Percentiles rank a stretch among this genome's conserved stretches.
Conservation (phyloP, 345 rosid genomes). For the Crucihimalaya himalaica region DNA sequence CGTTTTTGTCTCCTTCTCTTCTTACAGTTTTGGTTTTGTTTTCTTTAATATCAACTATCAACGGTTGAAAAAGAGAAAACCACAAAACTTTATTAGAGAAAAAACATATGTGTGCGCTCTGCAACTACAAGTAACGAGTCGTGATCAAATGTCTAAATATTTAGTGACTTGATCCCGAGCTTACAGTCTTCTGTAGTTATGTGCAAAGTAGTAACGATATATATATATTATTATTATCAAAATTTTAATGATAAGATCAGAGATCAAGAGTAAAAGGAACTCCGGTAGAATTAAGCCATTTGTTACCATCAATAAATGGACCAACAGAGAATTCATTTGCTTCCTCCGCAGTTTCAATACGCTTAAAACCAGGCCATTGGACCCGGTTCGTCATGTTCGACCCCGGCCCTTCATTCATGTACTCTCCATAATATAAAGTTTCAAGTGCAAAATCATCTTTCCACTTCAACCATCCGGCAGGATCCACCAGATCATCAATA, state of each 20-base stretch:
- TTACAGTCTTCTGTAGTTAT: no score
- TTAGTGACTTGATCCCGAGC: background rate
- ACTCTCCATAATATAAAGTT: constrained; percentile 79
- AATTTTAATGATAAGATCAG: constrained; percentile 37
- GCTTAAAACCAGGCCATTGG: constrained; percentile 74
- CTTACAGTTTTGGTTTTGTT: no score
- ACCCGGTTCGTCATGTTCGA: constrained; percentile 66
- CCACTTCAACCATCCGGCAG: constrained; percentile 89
- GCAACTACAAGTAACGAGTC: background rate
- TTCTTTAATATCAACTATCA: no score
- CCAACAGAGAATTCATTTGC: constrained; percentile 63
- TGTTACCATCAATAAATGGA: constrained; percentile 55
- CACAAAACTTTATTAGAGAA: background rate
- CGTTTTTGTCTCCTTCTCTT: no score
- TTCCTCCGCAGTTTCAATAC: constrained; percentile 51
- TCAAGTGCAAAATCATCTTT: constrained; percentile 56
- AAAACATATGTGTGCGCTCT: background rate
- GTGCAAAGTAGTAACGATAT: no score
- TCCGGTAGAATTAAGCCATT: constrained; percentile 61
- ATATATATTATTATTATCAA: no score
- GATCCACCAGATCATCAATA: constrained; percentile 63
- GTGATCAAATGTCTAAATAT: background rate
- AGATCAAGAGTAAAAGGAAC: constrained; percentile 48
- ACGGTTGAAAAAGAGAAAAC: no score
- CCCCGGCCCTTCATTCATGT: constrained; percentile 64